Conservation (phyloP, 345 rosid species). For the Citrus sinensis region DVS_A1.0 CM039167.1:5786001-5786500, state of each 20-base stretch:
- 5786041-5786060: neutral
- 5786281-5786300: too few relatives aligned
- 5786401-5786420: too few relatives aligned
- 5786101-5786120: neutral
- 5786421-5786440: neutral
- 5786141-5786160: neutral
- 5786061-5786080: neutral
- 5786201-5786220: neutral
- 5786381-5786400: too few relatives aligned
- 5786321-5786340: too few relatives aligned
- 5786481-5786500: too few relatives aligned
- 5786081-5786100: neutral
- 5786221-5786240: too few relatives aligned
- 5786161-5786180: neutral
- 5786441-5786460: neutral
- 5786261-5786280: too few relatives aligned
- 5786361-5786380: too few relatives aligned
- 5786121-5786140: neutral
- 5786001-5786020: neutral
- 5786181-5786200: neutral
- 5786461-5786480: neutral
- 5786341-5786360: too few relatives aligned
- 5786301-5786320: too few relatives aligned
- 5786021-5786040: slow-evolving; percentile 16
- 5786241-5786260: too few relatives aligned